These are phyloP conservation scores for Tetracentron sinense DNA, from an alignment of 164 flowering plant genomes.

Conservation along the genomic window DNA sequence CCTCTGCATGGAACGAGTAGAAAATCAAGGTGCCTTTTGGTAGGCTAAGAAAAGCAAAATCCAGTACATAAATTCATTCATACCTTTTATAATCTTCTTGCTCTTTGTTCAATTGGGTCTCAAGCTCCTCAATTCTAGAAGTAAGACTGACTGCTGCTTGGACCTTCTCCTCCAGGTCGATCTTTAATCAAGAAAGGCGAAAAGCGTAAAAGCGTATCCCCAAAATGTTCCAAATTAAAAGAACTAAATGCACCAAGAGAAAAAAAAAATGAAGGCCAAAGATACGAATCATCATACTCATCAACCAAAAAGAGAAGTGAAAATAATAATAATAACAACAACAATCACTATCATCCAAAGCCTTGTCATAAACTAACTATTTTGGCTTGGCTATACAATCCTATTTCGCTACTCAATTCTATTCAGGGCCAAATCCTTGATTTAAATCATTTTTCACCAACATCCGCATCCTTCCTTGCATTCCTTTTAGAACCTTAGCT, in stretches of 20 bases:
- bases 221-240: background rate
- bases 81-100: constrained; percentile 69
- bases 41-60: constrained; percentile 4
- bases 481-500: too few relatives aligned
- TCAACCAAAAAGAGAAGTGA: too few relatives aligned
- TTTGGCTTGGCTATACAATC: too few relatives aligned
- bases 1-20: constrained; percentile 2
- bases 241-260: background rate
- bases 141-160: constrained; percentile 63
- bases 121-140: constrained; percentile 65
- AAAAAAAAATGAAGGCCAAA: too few relatives aligned
- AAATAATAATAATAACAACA: too few relatives aligned
- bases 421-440: too few relatives aligned
- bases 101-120: constrained; percentile 57
- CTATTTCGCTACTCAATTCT: too few relatives aligned
- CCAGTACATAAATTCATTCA: background rate
- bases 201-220: background rate
- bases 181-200: constrained; percentile 29
- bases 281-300: too few relatives aligned
- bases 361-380: too few relatives aligned
- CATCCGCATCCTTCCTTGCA: too few relatives aligned
- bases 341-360: too few relatives aligned
- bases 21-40: constrained; percentile 2
- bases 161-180: constrained; percentile 45
- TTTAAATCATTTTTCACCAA: too few relatives aligned